A percentile compares a stretch with the other conserved stretches of the same genome.
Evolutionary conservation across 2,329 filamentous ascomycete species (phyloP).

Genomic region (Curvularia verruculosa): DNA sequence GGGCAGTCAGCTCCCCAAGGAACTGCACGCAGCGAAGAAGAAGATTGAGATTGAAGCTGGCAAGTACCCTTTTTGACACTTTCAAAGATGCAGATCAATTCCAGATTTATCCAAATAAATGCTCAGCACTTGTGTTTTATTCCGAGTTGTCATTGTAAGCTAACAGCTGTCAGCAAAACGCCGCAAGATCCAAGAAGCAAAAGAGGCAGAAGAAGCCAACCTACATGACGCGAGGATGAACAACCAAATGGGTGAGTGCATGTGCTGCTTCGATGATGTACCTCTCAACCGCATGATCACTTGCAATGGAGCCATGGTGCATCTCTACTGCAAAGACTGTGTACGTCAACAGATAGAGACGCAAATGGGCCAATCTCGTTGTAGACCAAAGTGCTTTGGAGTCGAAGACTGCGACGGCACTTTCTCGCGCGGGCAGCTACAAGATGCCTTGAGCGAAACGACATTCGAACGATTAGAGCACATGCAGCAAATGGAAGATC

Average conservation of each 20-base stretch:
- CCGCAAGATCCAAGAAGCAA: constrained; percentile 28
- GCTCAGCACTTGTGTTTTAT: neutral
- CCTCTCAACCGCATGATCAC: constrained; percentile 71
- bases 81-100: neutral
- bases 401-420: constrained; percentile 62
- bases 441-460: constrained; percentile 63
- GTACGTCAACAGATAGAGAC: constrained; percentile 68
- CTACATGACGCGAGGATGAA: constrained; percentile 30
- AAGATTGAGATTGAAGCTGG: constrained; percentile 29
- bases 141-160: neutral
- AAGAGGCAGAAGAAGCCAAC: constrained; percentile 46
- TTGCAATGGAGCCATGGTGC: constrained; percentile 64
- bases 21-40: constrained; percentile 40
- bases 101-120: neutral
- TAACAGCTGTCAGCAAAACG: constrained; percentile 32
- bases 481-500: constrained; percentile 71
- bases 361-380: constrained; percentile 71
- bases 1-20: constrained; percentile 40
- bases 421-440: constrained; percentile 64
- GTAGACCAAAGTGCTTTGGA: constrained; percentile 73
- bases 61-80: constrained; percentile 10
- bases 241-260: constrained; percentile 66
- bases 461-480: constrained; percentile 68
- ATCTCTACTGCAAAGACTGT: constrained; percentile 75
- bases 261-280: constrained; percentile 73